phyloP scores from a whole-genome alignment of 371 early-diverging fungal genomes.

The Rhizomucor miehei region DNA sequence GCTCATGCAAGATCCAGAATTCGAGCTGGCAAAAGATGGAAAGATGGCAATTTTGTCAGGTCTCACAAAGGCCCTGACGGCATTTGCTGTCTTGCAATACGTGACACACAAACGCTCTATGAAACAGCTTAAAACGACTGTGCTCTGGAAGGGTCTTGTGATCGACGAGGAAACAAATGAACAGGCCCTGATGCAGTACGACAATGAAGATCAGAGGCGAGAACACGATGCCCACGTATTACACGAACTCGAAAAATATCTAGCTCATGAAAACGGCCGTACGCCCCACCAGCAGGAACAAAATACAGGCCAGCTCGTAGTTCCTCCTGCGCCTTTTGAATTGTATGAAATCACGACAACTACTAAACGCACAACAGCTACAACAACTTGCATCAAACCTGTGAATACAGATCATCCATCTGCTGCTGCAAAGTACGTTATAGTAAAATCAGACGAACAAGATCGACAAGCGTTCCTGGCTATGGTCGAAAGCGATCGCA shows the following conservation, averaged over 20 bases:
- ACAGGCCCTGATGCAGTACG: conserved; percentile 18
- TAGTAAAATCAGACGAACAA: conserved; percentile 31
- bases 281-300: background rate
- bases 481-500: conserved; percentile 16
- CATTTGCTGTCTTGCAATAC: conserved; percentile 83
- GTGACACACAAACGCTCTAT: conserved; percentile 65
- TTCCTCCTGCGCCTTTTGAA: conserved; percentile 19
- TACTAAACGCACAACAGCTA: conserved; percentile 27
- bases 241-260: conserved; percentile 34
- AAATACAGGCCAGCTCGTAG: conserved; percentile 1
- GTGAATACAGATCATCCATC: conserved; percentile 19
- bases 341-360: conserved; percentile 39
- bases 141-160: conserved; percentile 55
- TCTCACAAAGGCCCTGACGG: conserved; percentile 78
- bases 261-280: conserved; percentile 6
- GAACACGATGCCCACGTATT: conserved; percentile 22
- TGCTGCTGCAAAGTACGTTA: conserved; percentile 24
- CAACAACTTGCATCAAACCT: conserved; percentile 38
- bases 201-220: conserved; percentile 1
- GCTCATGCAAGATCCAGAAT: conserved; percentile 65
- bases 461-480: conserved; percentile 38
- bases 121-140: conserved; percentile 43
- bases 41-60: conserved; percentile 68
- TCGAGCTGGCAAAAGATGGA: conserved; percentile 62
- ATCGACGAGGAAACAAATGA: conserved; percentile 36